Evolutionary conservation across 2,329 filamentous ascomycete species (phyloP), one percentile per base, ranked within the genome.

Genomic region (Paramyrothecium roridum): DNA sequence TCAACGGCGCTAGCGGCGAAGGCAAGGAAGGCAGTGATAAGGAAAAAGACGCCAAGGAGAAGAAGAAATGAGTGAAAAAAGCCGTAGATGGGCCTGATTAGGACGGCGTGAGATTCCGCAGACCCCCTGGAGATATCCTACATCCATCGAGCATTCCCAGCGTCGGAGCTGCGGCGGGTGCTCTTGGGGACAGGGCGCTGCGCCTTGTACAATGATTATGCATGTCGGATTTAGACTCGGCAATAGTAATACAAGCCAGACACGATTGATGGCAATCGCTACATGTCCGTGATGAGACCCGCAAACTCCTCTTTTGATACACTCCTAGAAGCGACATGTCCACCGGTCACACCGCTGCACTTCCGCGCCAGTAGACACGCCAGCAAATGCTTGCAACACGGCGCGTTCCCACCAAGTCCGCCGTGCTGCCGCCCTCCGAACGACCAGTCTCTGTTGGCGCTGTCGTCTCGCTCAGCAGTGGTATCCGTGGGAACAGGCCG

Each of bases 361-460:
- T 79, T 77, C 68, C 91, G 87, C 7, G 80, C 87, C 54, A 98
- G 70, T 45, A 93, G 73, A 69, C 90, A 96, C 1, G 93, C 93
- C 17, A 98, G 80, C 6, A 98, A 72, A 72, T 99, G 93, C 74
- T 97, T 97, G 70, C 93, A 99, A 54, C 73, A 90, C 63, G 85
- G 82, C 56, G 58, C 66, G 3, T 63, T 64, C 8, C 60, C 66
- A 2, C 59, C 62, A 7, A 56, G 46, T 2, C 70, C 67, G 54
- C 77, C 74, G 3, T 72, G 50, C 54, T 75, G 77, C 52, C 80
- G 52, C 0, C 83, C 83, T 1, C 85, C 84, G 61, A 85, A 83
- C 26, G 65, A 56, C 68, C 73, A 73, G 59, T n/a, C n/a, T n/a
- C 46, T 54, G 49, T n/a, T 43, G 21, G 46, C 20, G 20, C 46